phyloP scores from a whole-genome alignment of 106 monocot species.

The Dendrobium huoshanense region DNA sequence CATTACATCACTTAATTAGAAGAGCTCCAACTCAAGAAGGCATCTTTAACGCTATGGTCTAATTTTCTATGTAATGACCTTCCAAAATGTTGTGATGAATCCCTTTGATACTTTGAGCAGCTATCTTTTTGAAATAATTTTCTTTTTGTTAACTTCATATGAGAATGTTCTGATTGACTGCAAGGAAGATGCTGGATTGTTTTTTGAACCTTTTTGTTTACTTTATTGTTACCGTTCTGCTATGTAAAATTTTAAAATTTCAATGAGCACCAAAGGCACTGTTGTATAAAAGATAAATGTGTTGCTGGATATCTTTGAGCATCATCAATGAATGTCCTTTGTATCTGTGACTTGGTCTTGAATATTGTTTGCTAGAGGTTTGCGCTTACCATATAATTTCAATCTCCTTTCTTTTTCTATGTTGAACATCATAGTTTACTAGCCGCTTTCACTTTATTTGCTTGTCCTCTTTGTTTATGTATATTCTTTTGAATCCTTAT shows the following conservation, averaged over 20 bases:
- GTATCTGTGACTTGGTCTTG: not conserved
- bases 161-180: not conserved
- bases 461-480: not conserved
- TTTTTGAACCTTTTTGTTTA: too few relatives aligned
- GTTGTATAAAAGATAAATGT: not conserved
- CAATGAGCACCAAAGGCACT: not conserved
- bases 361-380: not conserved
- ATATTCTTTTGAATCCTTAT: not conserved
- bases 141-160: not conserved
- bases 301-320: not conserved
- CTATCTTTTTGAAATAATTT: constrained; percentile 1
- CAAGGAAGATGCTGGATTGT: not conserved
- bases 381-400: not conserved
- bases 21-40: not conserved
- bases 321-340: not conserved
- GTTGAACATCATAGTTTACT: not conserved
- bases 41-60: not conserved
- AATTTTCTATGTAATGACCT: not conserved
- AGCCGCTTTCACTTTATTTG: not conserved
- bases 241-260: not conserved
- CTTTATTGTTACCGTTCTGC: not conserved
- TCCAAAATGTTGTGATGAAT: not conserved
- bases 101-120: not conserved
- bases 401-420: not conserved
- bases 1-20: not conserved